phyloP scores from a whole-genome alignment of 768 basidiomycete genomes.

The Rhodotorula diobovata region DNA sequence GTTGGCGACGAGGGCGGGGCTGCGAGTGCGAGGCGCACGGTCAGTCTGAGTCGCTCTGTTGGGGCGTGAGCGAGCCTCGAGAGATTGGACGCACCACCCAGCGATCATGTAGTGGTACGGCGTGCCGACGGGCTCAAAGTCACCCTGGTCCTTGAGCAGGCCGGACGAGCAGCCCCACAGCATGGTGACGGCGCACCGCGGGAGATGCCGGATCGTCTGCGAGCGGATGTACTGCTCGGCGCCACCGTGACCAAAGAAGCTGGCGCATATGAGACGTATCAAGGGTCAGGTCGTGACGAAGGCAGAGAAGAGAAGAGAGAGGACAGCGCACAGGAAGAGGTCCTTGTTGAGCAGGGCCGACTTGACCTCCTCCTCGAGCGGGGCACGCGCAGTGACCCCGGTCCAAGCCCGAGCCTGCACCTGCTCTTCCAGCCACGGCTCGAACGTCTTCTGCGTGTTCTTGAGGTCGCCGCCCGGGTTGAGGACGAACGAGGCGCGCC shows the following conservation, averaged over 20 bases:
- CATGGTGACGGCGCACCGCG: constrained; percentile 87
- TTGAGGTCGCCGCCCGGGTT: constrained; percentile 89
- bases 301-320: background rate
- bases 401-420: constrained; percentile 66
- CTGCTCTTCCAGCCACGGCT: constrained; percentile 71
- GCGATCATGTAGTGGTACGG: constrained; percentile 95
- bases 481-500: constrained; percentile 72
- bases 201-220: constrained; percentile 72
- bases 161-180: constrained; percentile 99
- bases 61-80: background rate
- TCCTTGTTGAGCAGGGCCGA: constrained; percentile 69
- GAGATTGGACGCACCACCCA: constrained; percentile 70
- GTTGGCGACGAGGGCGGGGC: constrained; percentile 88
- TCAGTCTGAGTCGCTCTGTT: background rate
- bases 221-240: constrained; percentile 90
- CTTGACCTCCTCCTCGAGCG: constrained; percentile 78
- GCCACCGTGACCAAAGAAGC: constrained; percentile 96
- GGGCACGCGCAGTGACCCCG: constrained; percentile 67
- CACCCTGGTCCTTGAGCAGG: constrained; percentile 77
- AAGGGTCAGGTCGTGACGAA: constrained; percentile 9
- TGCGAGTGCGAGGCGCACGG: constrained; percentile 43
- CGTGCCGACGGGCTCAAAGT: constrained; percentile 86
- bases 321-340: constrained; percentile 72
- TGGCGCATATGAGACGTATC: constrained; percentile 48
- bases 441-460: constrained; percentile 76